Conservation (phyloP, 1,284 basidiomycete genomes). For the Irpex sp. region DNA sequence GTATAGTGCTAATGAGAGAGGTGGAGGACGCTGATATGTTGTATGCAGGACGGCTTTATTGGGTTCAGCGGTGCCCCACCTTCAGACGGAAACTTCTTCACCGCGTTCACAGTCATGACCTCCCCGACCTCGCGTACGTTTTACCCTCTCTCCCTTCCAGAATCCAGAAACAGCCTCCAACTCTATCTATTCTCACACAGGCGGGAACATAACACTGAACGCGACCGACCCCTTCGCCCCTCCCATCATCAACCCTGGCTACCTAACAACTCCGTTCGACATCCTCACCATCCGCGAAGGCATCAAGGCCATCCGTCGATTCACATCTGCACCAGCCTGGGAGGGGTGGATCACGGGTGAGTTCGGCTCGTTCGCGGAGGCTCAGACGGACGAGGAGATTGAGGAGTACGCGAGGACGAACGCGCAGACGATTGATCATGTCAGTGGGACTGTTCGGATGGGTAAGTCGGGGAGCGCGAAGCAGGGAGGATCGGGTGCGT, state of each 20-base stretch:
- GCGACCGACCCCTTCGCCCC: conserved; percentile 18
- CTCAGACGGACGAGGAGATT: conserved; percentile 24
- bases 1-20: not conserved
- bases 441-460: conserved; percentile 25
- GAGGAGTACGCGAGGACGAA: conserved; percentile 15
- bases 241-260: conserved; percentile 9
- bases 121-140: conserved; percentile 34
- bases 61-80: not conserved
- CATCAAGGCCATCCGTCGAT: conserved; percentile 12
- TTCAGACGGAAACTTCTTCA: conserved; percentile 27
- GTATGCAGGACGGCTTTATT: not conserved
- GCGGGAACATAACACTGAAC: conserved; percentile 22
- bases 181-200: conserved; percentile 5
- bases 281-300: conserved; percentile 16
- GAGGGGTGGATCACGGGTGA: conserved; percentile 14
- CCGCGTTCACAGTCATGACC: conserved; percentile 24
- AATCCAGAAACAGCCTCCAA: not conserved
- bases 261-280: conserved; percentile 17
- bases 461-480: not conserved
- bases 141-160: not conserved
- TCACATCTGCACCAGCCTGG: conserved; percentile 19
- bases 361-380: conserved; percentile 18
- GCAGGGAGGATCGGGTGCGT: conserved; percentile 16
- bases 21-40: not conserved
- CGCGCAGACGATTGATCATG: conserved; percentile 22